Evolutionary conservation across 148 eudicot genomes (phyloP), one percentile per base, ranked within the genome.

Genomic region (Rhododendron henanense): DNA sequence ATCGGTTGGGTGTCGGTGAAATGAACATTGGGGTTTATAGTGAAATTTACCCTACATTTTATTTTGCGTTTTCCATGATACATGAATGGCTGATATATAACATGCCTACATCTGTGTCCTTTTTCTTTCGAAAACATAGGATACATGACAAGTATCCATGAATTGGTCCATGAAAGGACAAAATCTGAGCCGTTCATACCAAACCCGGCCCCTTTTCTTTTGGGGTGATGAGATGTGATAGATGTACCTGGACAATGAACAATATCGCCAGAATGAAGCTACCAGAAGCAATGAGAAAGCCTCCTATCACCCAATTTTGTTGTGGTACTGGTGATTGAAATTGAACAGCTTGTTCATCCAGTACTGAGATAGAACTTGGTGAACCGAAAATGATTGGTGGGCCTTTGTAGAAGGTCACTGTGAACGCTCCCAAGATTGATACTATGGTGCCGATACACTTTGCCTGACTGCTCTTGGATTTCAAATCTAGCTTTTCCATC

Each of bases 341-440:
- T 28, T 18, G 65, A 48, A 75, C 15, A 81, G 21, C 9, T 10
- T 83, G 2, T 10, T 83, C 41, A 33, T 57, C 82, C n/a, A 44
- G 85, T 44, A 44, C 71, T 39, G 82, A 63, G 23, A 45, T 10
- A 55, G 79, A 71, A 18, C 65, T 19, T 0, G 87, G 76, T 11
- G 88, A n/a, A 37, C 47, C 51, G 65, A 88, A 87, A 19, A 84
- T 9, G 80, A 91, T 90, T 0, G 92, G 80, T 33, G 81, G 51
- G 87, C 93, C 92, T 85, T 86, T 80, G 84, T 90, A 91, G 59
- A 89, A 90, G 1, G 89, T 91, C 37, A 90, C 90, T 18, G 84
- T 80, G 86, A 89, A 79, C 25, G 92, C 93, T 14, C 93, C 93
- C 18, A 74, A 53, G 31, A 91, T 87, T 31, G 91, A 91, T 9